phyloP scores from a whole-genome alignment of 192 early-diverging fungal species.

The Geranomyces michiganensis region DNA sequence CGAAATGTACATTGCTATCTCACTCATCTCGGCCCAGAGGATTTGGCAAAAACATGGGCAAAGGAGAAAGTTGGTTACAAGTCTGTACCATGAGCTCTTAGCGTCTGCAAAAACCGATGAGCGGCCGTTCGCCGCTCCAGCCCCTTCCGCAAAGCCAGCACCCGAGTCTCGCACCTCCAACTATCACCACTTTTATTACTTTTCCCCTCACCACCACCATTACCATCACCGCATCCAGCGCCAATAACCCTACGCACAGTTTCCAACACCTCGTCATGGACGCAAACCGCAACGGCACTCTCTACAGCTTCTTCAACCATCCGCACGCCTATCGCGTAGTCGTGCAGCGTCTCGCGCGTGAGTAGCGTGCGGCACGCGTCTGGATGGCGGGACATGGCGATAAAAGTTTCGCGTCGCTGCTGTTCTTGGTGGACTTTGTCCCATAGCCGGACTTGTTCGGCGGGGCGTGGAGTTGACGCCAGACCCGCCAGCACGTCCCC shows the following conservation, averaged over 20 bases:
- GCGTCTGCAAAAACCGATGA: neutral
- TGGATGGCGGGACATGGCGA: neutral
- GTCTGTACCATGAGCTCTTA: neutral
- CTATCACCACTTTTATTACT: neutral
- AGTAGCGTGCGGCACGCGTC: neutral
- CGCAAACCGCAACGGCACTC: neutral
- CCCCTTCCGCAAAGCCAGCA: neutral
- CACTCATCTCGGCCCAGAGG: no score
- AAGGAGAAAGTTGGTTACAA: no score
- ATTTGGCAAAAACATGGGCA: no score
- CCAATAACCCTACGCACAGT: neutral
- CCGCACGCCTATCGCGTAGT: neutral
- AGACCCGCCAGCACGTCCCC: neutral
- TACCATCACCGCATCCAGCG: neutral
- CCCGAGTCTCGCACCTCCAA: neutral
- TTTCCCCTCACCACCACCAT: neutral
- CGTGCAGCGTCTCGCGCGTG: neutral
- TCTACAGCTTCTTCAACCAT: neutral
- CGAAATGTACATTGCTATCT: no score
- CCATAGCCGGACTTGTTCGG: neutral
- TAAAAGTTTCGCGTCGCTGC: neutral
- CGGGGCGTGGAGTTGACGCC: neutral
- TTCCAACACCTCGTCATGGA: neutral
- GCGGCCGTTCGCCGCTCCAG: neutral
- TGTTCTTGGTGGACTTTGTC: neutral